Evolutionary conservation across 768 basidiomycete genomes (phyloP).

Genomic region (Tulasnella sp.): DNA sequence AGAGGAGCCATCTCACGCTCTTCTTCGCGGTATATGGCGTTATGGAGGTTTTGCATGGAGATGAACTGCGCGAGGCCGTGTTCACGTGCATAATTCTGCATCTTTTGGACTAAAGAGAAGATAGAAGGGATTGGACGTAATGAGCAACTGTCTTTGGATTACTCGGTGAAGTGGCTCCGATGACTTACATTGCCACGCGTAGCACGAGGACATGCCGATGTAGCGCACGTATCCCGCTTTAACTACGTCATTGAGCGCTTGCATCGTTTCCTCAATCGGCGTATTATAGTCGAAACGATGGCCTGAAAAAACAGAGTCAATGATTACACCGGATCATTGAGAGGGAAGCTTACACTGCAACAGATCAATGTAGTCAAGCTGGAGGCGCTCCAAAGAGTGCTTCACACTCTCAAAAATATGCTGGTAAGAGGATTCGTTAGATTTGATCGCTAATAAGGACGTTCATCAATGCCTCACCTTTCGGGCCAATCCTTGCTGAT

Average conservation of each 20-base stretch:
- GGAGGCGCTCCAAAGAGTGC: conserved; percentile 35
- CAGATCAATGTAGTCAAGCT: conserved; percentile 43
- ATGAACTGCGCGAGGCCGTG: conserved; percentile 7
- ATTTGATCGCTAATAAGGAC: not conserved
- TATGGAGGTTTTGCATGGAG: conserved; percentile 12
- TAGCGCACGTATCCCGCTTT: conserved; percentile 43
- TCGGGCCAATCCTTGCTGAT: conserved; percentile 25
- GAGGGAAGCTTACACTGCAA: conserved; percentile 33
- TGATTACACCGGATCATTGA: not conserved
- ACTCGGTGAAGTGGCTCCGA: conserved; percentile 23
- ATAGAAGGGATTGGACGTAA: not conserved
- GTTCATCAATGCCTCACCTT: conserved; percentile 1
- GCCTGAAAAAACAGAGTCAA: conserved; percentile 21
- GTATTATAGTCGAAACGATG: conserved; percentile 38
- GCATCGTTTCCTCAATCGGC: conserved; percentile 42
- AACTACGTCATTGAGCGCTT: conserved; percentile 46
- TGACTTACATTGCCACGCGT: conserved; percentile 29
- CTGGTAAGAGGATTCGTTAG: conserved; percentile 25
- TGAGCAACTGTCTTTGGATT: not conserved
- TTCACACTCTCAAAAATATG: conserved; percentile 45
- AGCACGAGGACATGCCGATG: conserved; percentile 38
- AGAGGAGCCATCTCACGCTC: conserved; percentile 16
- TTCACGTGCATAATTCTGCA: not conserved
- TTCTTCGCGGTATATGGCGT: conserved; percentile 11
- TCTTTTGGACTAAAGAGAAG: conserved; percentile 10